These are phyloP conservation scores for Nitzschia sp. DNA, from an alignment of 108 stramenopile genomes.

Conservation along the genomic window DNA sequence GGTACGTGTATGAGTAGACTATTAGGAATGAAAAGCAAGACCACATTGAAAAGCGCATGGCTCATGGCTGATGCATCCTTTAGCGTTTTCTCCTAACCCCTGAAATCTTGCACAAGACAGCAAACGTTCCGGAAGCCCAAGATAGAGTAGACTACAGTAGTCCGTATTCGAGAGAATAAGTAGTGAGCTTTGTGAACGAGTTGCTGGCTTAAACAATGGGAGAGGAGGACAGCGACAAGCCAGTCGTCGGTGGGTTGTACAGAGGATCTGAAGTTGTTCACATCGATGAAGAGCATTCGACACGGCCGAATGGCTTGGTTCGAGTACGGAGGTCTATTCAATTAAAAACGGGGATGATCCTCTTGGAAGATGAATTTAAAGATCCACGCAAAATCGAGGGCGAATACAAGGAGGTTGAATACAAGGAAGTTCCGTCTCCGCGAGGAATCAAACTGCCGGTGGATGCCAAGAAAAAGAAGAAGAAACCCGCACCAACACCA, in stretches of 20 bases:
- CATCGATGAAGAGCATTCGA: slow-evolving; percentile 9
- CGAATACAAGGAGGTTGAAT: slow-evolving; percentile 9
- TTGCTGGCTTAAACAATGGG: no score
- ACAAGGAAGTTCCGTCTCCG: slow-evolving; percentile 18
- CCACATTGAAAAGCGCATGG: no score
- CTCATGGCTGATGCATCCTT: no score
- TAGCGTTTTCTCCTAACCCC: no score
- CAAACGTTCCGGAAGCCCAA: no score
- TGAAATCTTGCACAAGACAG: no score
- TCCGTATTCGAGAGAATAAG: no score
- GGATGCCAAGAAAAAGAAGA: not conserved
- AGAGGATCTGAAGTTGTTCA: slow-evolving; percentile 8
- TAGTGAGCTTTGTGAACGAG: no score
- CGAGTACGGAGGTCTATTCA: slow-evolving; percentile 9
- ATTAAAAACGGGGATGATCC: slow-evolving; percentile 14
- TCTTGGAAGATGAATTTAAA: slow-evolving; percentile 16
- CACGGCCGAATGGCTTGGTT: slow-evolving; percentile 13
- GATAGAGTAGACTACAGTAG: no score
- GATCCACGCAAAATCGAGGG: slow-evolving; percentile 9
- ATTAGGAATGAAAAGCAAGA: no score
- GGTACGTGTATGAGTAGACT: no score
- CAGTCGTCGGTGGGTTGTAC: slow-evolving; percentile 3
- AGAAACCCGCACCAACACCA: not conserved
- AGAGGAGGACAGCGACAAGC: not conserved
- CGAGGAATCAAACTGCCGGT: not conserved